Conservation (phyloP, 2,329 filamentous ascomycete species). For the Geosmithia putterillii region DNA sequence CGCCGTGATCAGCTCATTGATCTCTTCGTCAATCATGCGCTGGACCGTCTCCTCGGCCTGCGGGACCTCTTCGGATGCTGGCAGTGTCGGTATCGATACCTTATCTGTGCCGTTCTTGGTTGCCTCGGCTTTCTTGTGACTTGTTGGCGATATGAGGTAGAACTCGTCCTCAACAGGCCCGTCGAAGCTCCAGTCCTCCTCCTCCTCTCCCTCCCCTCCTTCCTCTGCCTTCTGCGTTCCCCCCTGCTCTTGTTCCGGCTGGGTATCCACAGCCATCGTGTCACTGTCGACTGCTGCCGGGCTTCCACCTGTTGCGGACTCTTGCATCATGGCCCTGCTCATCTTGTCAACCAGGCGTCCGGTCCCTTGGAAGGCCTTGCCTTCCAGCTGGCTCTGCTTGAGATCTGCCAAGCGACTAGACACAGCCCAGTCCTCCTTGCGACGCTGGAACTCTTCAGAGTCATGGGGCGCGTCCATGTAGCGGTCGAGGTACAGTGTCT, state of each 20-base stretch:
- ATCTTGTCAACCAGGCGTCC: background rate
- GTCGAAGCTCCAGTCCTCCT: conserved; percentile 24
- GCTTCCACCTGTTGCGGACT: background rate
- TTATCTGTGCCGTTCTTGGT: background rate
- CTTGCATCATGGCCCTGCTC: background rate
- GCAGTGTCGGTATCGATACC: background rate
- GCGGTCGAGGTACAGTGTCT: conserved; percentile 74
- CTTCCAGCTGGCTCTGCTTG: background rate
- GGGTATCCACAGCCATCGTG: background rate
- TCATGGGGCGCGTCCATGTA: conserved; percentile 62
- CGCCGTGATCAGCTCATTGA: conserved; percentile 13
- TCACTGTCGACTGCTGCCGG: background rate
- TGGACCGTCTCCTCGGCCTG: conserved; percentile 14
- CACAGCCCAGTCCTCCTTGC: conserved; percentile 63
- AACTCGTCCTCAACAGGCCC: conserved; percentile 23
- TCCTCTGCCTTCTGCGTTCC: background rate
- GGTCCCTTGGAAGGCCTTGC: background rate
- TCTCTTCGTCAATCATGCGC: conserved; percentile 33
- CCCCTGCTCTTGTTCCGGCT: too few relatives aligned
- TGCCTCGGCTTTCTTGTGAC: background rate
- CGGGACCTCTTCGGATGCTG: background rate
- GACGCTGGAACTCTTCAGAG: conserved; percentile 48
- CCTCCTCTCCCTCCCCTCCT: background rate
- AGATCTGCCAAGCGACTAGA: conserved; percentile 50
- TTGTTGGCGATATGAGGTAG: conserved; percentile 10